Base-by-base conservation (phyloP, 2,329 filamentous ascomycete genomes). In the Chrysoporthe puriensis region DNA sequence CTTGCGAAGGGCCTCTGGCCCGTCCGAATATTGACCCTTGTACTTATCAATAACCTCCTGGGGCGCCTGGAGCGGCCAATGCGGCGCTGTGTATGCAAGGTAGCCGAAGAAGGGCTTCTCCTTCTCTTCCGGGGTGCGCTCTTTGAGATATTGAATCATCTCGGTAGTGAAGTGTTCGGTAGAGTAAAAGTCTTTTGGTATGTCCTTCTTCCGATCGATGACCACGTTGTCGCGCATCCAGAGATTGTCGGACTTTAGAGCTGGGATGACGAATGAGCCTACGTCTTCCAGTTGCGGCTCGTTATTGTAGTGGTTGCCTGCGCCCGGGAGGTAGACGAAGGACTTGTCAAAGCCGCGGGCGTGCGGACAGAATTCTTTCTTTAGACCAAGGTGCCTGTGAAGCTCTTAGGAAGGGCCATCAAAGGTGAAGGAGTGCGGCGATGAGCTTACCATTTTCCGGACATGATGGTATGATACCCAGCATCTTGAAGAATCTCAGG, bases 21-120 rank as follows among this genome's bases (percentile, higher is more conserved):
- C 88, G 3, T 87, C 85, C 57, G 88, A 83, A 71, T 90, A 90
- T 0, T 86, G 77, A 18, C 87, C 86, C 16, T 81, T 81, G 75
- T 89, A 89, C 71, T 87, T 85, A 21, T 81, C 79, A 48, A 85
- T 83, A 63, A 83, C 82, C 66, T 86, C 82, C 62, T 78, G 74
- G 0, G 86, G 85, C 0, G 86, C 85, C 71, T 89, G 87, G 2
- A 90, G 77, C 1, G 87, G 87, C 87, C 87, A 90, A 71, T 90
- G 87, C 1, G 87, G 87, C 0, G 87, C 87, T 0, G 86, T 86
- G 74, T 88, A 90, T 2, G 87, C 85, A 1, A 87, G 78, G 72
- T 88, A 89, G 2, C 78, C 86, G 72, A 89, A 89, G 77, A 89
- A 89, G 0, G 86, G 84, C 61, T 75, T 72, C 2, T 77, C 71